phyloP scores from a whole-genome alignment of 495 filamentous ascomycete species.

The Astrocystis sublimbata region DNA sequence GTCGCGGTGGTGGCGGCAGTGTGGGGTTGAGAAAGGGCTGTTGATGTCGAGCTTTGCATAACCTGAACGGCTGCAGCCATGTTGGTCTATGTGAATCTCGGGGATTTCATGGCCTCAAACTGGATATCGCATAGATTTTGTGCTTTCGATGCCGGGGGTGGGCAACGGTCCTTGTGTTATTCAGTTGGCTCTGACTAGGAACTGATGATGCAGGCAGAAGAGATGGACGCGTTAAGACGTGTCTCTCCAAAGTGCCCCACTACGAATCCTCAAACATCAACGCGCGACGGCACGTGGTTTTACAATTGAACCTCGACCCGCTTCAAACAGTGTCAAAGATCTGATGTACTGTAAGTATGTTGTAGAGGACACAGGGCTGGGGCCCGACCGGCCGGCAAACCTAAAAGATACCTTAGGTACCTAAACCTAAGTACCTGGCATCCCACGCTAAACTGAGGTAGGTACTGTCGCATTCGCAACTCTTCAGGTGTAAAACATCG shows the following conservation, averaged over 20 bases:
- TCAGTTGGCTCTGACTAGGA: not conserved
- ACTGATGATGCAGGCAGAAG: not conserved
- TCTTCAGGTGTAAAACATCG: too few relatives aligned
- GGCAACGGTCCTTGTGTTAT: not conserved
- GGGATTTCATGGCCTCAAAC: not conserved
- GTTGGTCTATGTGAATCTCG: not conserved
- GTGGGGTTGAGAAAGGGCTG: constrained; percentile 23
- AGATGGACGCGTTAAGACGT: not conserved
- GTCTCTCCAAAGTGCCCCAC: not conserved
- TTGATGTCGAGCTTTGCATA: constrained; percentile 27
- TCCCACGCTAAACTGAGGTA: too few relatives aligned
- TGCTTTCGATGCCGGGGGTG: not conserved
- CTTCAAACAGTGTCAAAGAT: not conserved
- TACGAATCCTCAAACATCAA: not conserved
- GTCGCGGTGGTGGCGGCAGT: constrained; percentile 64
- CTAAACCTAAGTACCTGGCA: too few relatives aligned
- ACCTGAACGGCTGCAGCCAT: constrained; percentile 26
- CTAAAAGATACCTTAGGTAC: too few relatives aligned
- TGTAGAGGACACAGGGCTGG: too few relatives aligned
- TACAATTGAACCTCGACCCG: not conserved
- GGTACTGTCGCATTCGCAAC: too few relatives aligned
- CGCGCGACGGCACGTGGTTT: constrained; percentile 15
- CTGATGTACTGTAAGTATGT: not conserved
- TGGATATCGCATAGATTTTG: not conserved
- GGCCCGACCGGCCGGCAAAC: too few relatives aligned